Evolutionary conservation across 2,329 filamentous ascomycete species (phyloP).

Genomic region (Talaromyces rugulosus): DNA sequence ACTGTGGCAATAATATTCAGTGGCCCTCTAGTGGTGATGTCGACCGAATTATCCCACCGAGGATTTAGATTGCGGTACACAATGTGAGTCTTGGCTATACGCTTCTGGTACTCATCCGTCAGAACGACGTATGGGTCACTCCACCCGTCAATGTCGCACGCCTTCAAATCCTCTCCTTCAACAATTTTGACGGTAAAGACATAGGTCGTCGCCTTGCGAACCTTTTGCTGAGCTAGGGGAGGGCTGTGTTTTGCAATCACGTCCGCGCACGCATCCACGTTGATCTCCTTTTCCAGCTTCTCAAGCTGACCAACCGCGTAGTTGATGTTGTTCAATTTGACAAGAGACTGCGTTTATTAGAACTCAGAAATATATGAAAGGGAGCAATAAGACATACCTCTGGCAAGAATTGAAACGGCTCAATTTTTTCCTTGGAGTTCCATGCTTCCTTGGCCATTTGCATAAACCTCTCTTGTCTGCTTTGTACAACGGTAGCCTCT

Average conservation of each 20-base stretch:
- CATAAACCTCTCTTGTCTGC: slow-evolving; percentile 87
- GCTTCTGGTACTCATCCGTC: slow-evolving; percentile 95
- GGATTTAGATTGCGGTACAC: slow-evolving; percentile 88
- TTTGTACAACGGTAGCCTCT: slow-evolving; percentile 69
- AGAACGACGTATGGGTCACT: slow-evolving; percentile 97
- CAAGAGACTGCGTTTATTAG: slow-evolving; percentile 66
- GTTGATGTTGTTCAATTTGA: slow-evolving; percentile 97
- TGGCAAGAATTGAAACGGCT: slow-evolving; percentile 94
- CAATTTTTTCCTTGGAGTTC: slow-evolving; percentile 85
- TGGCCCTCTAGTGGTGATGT: slow-evolving; percentile 87
- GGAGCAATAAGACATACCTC: slow-evolving; percentile 57
- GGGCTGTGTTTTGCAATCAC: slow-evolving; percentile 72
- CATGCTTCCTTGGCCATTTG: slow-evolving; percentile 91
- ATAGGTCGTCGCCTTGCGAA: slow-evolving; percentile 75
- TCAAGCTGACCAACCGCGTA: slow-evolving; percentile 91
- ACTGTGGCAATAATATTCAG: slow-evolving; percentile 95
- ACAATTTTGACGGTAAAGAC: slow-evolving; percentile 99
- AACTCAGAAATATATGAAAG: not conserved
- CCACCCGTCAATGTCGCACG: slow-evolving; percentile 90
- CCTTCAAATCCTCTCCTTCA: slow-evolving; percentile 94
- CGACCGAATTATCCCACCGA: slow-evolving; percentile 94
- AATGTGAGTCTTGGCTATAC: slow-evolving; percentile 88
- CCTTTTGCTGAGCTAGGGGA: slow-evolving; percentile 58
- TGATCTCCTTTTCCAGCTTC: slow-evolving; percentile 81
- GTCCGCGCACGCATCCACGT: slow-evolving; percentile 84